phyloP scores from a whole-genome alignment of 2,329 filamentous ascomycete species.

The Myriangium duriaei region DNA sequence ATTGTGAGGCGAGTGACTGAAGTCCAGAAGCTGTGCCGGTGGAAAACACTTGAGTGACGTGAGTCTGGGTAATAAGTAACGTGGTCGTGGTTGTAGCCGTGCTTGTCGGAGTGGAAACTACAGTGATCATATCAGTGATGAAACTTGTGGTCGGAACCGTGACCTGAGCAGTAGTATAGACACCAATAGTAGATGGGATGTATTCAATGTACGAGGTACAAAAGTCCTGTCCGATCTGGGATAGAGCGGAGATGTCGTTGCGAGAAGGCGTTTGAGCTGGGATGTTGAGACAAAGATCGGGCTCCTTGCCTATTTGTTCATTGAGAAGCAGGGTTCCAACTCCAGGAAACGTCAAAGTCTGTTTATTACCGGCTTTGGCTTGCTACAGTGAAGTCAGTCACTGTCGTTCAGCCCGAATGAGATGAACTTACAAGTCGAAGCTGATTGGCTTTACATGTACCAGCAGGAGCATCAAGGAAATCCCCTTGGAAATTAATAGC shows the following conservation, averaged over 20 bases:
- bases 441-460: not conserved
- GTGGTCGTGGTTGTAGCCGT: not conserved
- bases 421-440: not conserved
- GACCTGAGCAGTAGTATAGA: not conserved
- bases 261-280: not conserved
- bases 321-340: not conserved
- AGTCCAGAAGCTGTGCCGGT: not conserved
- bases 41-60: not conserved
- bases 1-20: not conserved
- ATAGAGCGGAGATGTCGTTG: not conserved
- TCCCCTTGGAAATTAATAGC: not conserved
- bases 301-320: not conserved
- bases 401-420: no score
- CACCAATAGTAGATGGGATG: not conserved
- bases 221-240: not conserved
- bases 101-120: not conserved
- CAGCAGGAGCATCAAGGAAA: not conserved
- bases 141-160: not conserved
- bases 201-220: constrained; percentile 3
- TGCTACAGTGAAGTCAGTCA: no score
- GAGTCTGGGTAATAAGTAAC: not conserved
- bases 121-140: not conserved
- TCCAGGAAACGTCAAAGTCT: not conserved
- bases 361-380: no score
- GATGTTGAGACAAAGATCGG: not conserved